Percentiles rank a stretch among this genome's conserved stretches.
Conservation (phyloP, 148 eudicot genomes). For the Spergularia marina region DNA sequence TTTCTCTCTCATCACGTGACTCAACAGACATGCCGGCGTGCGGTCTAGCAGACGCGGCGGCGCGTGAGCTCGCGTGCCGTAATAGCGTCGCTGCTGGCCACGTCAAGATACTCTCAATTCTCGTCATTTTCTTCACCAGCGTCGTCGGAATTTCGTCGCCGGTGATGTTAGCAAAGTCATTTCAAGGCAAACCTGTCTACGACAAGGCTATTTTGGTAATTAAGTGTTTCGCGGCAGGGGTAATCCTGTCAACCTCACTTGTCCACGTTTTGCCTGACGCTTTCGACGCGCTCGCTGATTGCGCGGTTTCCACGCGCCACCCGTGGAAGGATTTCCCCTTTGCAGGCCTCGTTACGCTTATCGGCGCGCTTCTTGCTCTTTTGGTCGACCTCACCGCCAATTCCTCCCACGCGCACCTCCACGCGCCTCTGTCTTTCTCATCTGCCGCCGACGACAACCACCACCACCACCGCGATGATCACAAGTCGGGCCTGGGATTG, state of each 20-base stretch:
- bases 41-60: slow-evolving; percentile 37
- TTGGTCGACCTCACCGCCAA: slow-evolving; percentile 65
- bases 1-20: slow-evolving; percentile 16
- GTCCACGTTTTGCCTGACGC: slow-evolving; percentile 91
- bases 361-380: slow-evolving; percentile 58
- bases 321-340: slow-evolving; percentile 88
- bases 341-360: slow-evolving; percentile 55
- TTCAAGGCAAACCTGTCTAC: slow-evolving; percentile 68
- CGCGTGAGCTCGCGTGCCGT: slow-evolving; percentile 50
- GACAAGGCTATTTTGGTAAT: slow-evolving; percentile 62
- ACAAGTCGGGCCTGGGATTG: not conserved
- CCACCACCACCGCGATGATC: not conserved
- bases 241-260: slow-evolving; percentile 72
- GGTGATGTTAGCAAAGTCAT: slow-evolving; percentile 50
- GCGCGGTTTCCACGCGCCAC: slow-evolving; percentile 63
- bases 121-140: slow-evolving; percentile 58
- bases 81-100: slow-evolving; percentile 55
- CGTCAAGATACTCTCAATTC: slow-evolving; percentile 49
- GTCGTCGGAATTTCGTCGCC: slow-evolving; percentile 60
- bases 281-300: slow-evolving; percentile 59
- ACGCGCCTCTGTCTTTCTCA: slow-evolving; percentile 23
- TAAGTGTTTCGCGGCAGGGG: slow-evolving; percentile 89
- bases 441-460: slow-evolving; percentile 25
- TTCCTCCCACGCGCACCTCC: slow-evolving; percentile 47
- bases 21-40: slow-evolving; percentile 43